Evolutionary conservation across 805 yeast genomes (phyloP), one percentile per base, ranked within the genome.

Genomic region (Lachancea sp.): DNA sequence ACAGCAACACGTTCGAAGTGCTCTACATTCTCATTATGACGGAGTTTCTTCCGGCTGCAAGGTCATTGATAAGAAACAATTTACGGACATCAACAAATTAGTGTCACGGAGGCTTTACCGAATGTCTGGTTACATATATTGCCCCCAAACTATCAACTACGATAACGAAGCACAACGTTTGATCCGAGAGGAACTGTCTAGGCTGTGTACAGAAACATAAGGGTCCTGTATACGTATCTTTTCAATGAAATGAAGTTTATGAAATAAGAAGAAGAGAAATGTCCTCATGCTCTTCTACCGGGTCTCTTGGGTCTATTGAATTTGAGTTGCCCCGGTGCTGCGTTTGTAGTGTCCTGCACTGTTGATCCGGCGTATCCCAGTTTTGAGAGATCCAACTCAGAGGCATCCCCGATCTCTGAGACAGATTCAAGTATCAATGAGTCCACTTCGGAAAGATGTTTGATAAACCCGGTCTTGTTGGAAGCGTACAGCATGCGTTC

Each of bases 401-500:
- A 75, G 15, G 84, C 67, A 59, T 85, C 91, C 10, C 93, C 93
- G 44, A 81, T 79, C 60, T 85, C 93, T 18, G 84, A 59, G 11
- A 71, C 61, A 41, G 75, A 75, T 30, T 70, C 70, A 19, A 81
- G 61, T 9, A 60, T 58, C 30, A 72, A 53, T 1, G 59, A 60
- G 36, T 65, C 66, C 7, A 58, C 46, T 16, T 58, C 49, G 48
- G 73, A 70, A 58, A 85, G 67, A 47, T 74, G 71, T 38, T 69
- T 71, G 29, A 80, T 63, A 44, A 84, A 72, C 7, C 82, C 84
- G 42, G 71, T 73, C 58, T 81, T 83, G 49, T 82, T 83, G 2
- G 95, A 77, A 1, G 99, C 98, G 58, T 89, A 88, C 41, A 89
- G 63, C 97, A 91, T 91, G 56, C 98, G 76, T 42, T 89, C 93